Evolutionary conservation across 1,284 basidiomycete species (phyloP), one percentile per base, ranked within the genome.

Genomic region (Marasmius sp.): DNA sequence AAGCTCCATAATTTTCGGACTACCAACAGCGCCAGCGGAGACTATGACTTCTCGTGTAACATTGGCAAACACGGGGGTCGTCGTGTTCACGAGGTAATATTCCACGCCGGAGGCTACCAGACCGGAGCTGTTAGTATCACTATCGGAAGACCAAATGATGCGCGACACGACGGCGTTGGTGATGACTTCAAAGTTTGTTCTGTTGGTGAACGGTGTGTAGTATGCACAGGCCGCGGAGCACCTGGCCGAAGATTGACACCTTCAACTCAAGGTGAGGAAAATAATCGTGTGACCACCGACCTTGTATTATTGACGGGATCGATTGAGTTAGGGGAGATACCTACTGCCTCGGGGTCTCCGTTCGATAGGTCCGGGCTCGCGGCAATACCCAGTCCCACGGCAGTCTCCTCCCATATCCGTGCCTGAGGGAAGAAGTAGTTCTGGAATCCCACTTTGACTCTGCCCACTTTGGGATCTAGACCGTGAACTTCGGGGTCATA

Each of bases 401-500:
- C 64, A 4, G 72, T 70, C 14, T 68, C 55, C 7, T 64, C 57
- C 69, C 72, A 75, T 60, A 75, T 51, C 11, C 62, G 54, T 3
- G 68, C 69, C 59, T 74, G 72, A 11, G 61, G 62, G 56, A 68
- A 74, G 61, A 70, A 72, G 54, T 65, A 70, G 54, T 75, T 73
- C 12, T 72, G 72, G 39, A 71, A 73, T 8, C 72, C 72, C 10
- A 71, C 69, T 62, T 73, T 72, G 20, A 74, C 70, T 34, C 67
- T 54, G 1, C 72, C 71, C 3, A 27, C 8, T 20, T 9, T 8
- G 4, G 18, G 11, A 38, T 58, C 33, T 18, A 62, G 55, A 8
- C 61, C 61, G 37, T 62, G 61, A 39, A 59, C 34, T 36, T 43
- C 34, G 11, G 57, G 57, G 12, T 53, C 49, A 16, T 36, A 62